A percentile compares a stretch with the other conserved stretches of the same genome.
Evolutionary conservation across 2,329 filamentous ascomycete genomes (phyloP).

Genomic region (Epichloe sp.): DNA sequence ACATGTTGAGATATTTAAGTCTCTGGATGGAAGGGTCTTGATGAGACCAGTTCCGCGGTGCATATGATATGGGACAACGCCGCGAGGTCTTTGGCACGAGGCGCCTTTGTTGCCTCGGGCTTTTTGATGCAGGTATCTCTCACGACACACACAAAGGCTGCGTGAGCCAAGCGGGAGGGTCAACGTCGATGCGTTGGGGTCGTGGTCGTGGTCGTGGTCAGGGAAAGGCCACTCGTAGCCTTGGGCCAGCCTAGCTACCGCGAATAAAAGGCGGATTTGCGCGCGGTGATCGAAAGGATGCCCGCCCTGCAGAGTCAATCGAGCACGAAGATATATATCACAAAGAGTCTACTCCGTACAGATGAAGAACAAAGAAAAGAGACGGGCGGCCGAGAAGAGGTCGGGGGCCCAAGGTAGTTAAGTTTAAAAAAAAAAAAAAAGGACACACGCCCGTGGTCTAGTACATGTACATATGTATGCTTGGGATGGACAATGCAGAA

Average conservation of each 20-base stretch:
- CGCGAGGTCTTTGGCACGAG: not conserved
- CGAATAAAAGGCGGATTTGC: too few relatives aligned
- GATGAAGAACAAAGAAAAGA: not conserved
- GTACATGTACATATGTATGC: too few relatives aligned
- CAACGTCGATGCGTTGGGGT: too few relatives aligned
- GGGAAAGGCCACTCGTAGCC: not conserved
- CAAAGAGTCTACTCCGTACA: too few relatives aligned
- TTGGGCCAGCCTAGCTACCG: conserved; percentile 1
- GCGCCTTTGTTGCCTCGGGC: not conserved
- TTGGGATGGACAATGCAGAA: too few relatives aligned
- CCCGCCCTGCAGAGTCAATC: not conserved
- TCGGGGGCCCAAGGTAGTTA: not conserved
- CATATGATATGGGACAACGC: not conserved
- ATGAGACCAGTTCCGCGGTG: not conserved
- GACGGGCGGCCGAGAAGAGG: not conserved
- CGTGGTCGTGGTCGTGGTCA: too few relatives aligned
- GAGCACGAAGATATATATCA: too few relatives aligned
- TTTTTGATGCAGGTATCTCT: too few relatives aligned
- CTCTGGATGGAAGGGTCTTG: not conserved
- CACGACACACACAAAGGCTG: too few relatives aligned
- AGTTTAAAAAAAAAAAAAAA: not conserved
- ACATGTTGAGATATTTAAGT: not conserved
- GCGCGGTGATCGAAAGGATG: too few relatives aligned
- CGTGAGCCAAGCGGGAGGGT: too few relatives aligned
- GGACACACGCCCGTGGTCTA: not conserved